Percentiles rank a stretch among this genome's conserved stretches.
These are phyloP conservation scores for Skeletonema potamos DNA, from an alignment of 108 stramenopile species.

Conservation along the genomic window DNA sequence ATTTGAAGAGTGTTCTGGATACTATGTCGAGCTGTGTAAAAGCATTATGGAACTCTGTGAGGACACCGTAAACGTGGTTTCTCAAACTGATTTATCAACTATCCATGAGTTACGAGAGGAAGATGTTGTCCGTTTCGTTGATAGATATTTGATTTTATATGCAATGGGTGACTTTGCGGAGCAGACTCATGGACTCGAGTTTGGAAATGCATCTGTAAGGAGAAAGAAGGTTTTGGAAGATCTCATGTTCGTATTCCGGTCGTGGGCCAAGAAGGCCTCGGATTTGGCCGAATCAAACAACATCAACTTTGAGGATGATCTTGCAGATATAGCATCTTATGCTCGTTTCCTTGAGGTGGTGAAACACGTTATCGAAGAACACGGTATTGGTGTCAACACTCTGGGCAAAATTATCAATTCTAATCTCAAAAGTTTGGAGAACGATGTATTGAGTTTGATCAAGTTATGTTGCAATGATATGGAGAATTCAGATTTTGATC, in stretches of 20 bases:
- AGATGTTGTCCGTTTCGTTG: slow-evolving; percentile 8
- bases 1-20: slow-evolving; percentile 17
- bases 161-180: slow-evolving; percentile 10
- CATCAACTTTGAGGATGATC: slow-evolving; percentile 8
- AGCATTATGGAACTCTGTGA: background rate
- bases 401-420: slow-evolving; percentile 1
- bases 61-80: slow-evolving; percentile 1
- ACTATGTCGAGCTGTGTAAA: slow-evolving; percentile 3
- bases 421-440: slow-evolving; percentile 5
- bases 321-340: slow-evolving; percentile 8
- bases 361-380: background rate
- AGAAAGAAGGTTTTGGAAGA: slow-evolving; percentile 6
- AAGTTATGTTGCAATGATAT: slow-evolving; percentile 1
- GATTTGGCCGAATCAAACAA: background rate
- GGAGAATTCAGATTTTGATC: background rate
- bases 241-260: background rate
- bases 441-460: background rate
- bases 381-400: background rate
- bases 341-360: slow-evolving; percentile 4
- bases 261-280: slow-evolving; percentile 3
- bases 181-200: background rate
- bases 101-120: slow-evolving; percentile 9
- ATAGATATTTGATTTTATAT: slow-evolving; percentile 2
- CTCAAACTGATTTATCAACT: slow-evolving; percentile 5
- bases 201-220: background rate